Conservation (phyloP, 2,329 filamentous ascomycete genomes). For the Elsinoe perseae region DNA sequence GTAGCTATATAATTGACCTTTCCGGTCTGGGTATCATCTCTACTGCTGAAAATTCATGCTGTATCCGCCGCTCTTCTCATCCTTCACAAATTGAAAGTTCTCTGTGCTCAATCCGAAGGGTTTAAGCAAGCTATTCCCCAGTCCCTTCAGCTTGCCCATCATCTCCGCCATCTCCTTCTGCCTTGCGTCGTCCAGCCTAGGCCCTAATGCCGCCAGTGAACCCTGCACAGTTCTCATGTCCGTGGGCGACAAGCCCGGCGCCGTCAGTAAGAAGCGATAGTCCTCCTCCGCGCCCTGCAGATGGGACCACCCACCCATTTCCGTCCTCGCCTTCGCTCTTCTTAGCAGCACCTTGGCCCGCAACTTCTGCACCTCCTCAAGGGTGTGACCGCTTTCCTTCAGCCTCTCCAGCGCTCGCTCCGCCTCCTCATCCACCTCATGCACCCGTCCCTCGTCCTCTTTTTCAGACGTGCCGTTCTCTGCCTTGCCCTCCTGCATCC, state of each 20-base stretch:
- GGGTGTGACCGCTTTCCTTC: conserved; percentile 34
- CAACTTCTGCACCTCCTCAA: conserved; percentile 64
- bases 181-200: conserved; percentile 65
- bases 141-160: conserved; percentile 90
- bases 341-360: conserved; percentile 76
- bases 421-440: conserved; percentile 43
- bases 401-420: conserved; percentile 38
- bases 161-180: conserved; percentile 88
- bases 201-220: conserved; percentile 59
- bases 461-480: conserved; percentile 24
- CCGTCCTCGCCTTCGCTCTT: conserved; percentile 63
- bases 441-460: conserved; percentile 34
- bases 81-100: conserved; percentile 90
- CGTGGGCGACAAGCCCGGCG: conserved; percentile 53
- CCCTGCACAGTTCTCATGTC: conserved; percentile 62
- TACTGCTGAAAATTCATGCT: conserved; percentile 75
- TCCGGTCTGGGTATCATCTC: neutral
- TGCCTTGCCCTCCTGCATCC: conserved; percentile 18
- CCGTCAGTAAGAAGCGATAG: conserved; percentile 59
- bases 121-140: conserved; percentile 86
- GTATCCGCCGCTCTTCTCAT: conserved; percentile 82
- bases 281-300: conserved; percentile 73
- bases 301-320: conserved; percentile 69
- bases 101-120: conserved; percentile 91
- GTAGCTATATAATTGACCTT: neutral